phyloP scores from a whole-genome alignment of 2,329 filamentous ascomycete species.

The Pestalotiopsis sp. region DNA sequence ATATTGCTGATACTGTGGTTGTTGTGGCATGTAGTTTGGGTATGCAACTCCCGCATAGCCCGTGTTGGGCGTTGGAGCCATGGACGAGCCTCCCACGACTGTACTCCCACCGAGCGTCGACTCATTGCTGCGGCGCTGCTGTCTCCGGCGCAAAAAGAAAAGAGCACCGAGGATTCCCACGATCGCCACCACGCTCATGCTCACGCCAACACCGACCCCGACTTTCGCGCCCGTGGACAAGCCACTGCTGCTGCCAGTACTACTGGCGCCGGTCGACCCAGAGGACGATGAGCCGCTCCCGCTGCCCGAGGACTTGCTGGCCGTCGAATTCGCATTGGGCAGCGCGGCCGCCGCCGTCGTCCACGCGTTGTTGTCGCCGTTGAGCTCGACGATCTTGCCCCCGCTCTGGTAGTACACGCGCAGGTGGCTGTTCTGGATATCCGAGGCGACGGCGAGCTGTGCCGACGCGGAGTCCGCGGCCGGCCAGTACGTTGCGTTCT shows the following conservation, averaged over 20 bases:
- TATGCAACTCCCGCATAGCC: constrained; percentile 9
- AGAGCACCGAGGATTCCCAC: constrained; percentile 29
- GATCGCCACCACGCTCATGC: constrained; percentile 34
- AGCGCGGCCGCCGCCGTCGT: constrained; percentile 26
- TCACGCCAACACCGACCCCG: constrained; percentile 37
- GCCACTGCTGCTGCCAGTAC: background rate
- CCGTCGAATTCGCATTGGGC: constrained; percentile 26
- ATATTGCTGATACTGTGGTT: background rate
- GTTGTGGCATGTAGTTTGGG: background rate
- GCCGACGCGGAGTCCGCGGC: constrained; percentile 24
- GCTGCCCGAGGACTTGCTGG: constrained; percentile 9
- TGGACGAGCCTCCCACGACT: background rate
- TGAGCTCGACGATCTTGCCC: constrained; percentile 32
- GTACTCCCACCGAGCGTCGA: constrained; percentile 11
- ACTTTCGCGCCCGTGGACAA: constrained; percentile 37
- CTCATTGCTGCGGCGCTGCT: constrained; percentile 21
- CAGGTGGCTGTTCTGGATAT: constrained; percentile 24
- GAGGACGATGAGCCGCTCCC: background rate
- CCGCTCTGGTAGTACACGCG: constrained; percentile 39
- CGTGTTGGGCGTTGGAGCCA: constrained; percentile 12
- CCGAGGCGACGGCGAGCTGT: constrained; percentile 31
- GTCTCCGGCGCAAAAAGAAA: constrained; percentile 29
- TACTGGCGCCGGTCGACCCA: constrained; percentile 10
- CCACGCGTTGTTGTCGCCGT: constrained; percentile 33
- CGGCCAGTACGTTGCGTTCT: constrained; percentile 21